Evolutionary conservation across 768 basidiomycete species (phyloP), one percentile per base, ranked within the genome.

Genomic region (Pleurotus pulmonarius): DNA sequence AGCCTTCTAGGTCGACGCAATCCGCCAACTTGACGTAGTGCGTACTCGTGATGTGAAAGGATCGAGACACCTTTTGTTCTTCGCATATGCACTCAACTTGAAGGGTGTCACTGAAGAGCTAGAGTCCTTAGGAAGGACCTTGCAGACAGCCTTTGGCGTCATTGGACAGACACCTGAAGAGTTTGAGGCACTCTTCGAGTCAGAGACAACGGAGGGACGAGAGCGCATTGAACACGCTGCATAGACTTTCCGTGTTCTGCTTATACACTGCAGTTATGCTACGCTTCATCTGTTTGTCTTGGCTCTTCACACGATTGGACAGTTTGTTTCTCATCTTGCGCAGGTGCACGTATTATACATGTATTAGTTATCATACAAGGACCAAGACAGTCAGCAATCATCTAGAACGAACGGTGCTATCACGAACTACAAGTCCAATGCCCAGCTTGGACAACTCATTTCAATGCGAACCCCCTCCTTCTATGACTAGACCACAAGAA

Each of bases 81-180:
- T 96, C 63, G 94, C 94, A 1, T 98, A 98, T 63, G 92, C 92
- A 0, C 75, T 94, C 58, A 90, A 92, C 54, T 95, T 97, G 93
- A 89, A 92, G 67, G 93, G 94, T 5, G 39, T 61, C 9, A 97
- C 94, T 7, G 79, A 83, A 51, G 93, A 98, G 64, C 80, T 99
- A 12, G 93, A 97, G 54, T 80, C 74, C 52, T 75, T 98, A 1
- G 96, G 97, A 0, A 70, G 70, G 39, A 89, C 84, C 22, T 74
- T 96, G 58, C 96, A 98, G 67, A 83, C 86, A 51, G 87, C 92
- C 8, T 99, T 97, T 68, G 96, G 96, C 8, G 92, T 95, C 3
- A 93, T 97, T 60, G 92, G 92, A 5, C 85, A 92, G 59, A 83
- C 81, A 16, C 77, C 83, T 3, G 85, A 87, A 58, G 89, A 92